phyloP scores from a whole-genome alignment of 2,329 filamentous ascomycete species.

The Ophiostoma angusticollis region DNA sequence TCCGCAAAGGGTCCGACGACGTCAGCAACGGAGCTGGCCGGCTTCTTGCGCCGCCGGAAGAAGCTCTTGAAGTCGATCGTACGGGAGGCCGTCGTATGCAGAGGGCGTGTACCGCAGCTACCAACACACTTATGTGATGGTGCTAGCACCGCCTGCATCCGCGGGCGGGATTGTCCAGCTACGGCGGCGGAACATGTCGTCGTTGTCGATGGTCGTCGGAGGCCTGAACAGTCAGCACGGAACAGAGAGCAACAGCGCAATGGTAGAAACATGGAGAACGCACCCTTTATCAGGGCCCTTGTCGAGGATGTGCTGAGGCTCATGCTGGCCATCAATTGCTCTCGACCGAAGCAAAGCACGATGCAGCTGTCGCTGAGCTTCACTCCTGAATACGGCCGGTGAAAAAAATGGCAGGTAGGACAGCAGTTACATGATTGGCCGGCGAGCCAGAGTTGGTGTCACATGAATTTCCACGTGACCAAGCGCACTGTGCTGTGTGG shows the following conservation, averaged over 20 bases:
- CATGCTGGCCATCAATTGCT: conserved; percentile 34
- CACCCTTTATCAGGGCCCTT: conserved; percentile 50
- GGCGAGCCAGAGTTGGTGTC: not conserved
- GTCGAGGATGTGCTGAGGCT: conserved; percentile 50
- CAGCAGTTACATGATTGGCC: not conserved
- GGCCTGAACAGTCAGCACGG: too few species aligned
- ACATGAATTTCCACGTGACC: conserved; percentile 8
- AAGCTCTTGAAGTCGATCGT: conserved; percentile 10
- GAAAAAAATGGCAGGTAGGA: conserved; percentile 5
- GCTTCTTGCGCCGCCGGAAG: conserved; percentile 18
- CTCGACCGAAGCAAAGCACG: too few species aligned
- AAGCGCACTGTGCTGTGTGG: not conserved
- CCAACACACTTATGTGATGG: conserved; percentile 1
- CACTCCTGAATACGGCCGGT: not conserved
- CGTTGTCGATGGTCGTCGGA: conserved; percentile 3
- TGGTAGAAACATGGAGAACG: conserved; percentile 16
- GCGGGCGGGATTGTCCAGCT: conserved; percentile 1
- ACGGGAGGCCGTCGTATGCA: conserved; percentile 11
- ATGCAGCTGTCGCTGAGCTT: conserved; percentile 1
- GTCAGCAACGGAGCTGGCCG: not conserved
- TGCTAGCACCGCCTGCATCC: not conserved
- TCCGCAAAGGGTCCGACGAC: conserved; percentile 12
- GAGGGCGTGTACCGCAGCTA: not conserved
- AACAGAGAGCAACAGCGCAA: too few species aligned
- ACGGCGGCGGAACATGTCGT: conserved; percentile 2